phyloP scores from a whole-genome alignment of 345 rosid genomes.

The Aquilaria yunnanensis region DNA sequence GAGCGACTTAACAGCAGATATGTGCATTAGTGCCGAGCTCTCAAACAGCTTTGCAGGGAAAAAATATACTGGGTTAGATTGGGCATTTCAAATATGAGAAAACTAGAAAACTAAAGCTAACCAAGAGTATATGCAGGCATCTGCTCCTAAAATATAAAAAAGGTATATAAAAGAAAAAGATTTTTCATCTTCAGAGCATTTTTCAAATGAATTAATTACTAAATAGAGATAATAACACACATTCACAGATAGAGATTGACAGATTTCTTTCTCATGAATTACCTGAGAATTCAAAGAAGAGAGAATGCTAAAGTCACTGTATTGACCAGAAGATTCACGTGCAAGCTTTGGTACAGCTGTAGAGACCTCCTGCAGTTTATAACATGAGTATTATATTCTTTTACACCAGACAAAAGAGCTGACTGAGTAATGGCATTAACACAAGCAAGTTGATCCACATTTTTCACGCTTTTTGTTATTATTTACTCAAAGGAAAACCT shows the following conservation, averaged over 20 bases:
- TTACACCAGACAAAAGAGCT: not conserved
- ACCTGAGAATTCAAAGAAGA: constrained; percentile 99
- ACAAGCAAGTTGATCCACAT: too few species aligned
- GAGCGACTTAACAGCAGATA: constrained; percentile 95
- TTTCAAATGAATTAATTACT: not conserved
- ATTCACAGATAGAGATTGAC: too few species aligned
- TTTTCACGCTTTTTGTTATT: too few species aligned
- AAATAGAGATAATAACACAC: not conserved
- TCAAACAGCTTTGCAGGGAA: constrained; percentile 69
- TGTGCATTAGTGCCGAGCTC: constrained; percentile 96
- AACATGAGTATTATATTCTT: constrained; percentile 3
- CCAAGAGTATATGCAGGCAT: not conserved
- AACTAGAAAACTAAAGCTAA: constrained; percentile 3
- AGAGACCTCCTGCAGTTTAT: constrained; percentile 55
- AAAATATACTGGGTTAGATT: constrained; percentile 34
- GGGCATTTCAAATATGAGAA: not conserved
- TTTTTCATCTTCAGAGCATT: too few species aligned
- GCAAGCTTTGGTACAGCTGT: constrained; percentile 68
- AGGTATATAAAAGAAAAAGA: not conserved
- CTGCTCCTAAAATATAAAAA: constrained; percentile 7
- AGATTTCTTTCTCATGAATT: constrained; percentile 11
- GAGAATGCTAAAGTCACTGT: constrained; percentile 75
- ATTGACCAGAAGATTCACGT: constrained; percentile 73
- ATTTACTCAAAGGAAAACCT: too few species aligned
- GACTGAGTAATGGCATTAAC: too few species aligned